Evolutionary conservation across 352 stramenopile species (phyloP), one percentile per base, ranked within the genome.

Genomic region (Phytophthora quininea): DNA sequence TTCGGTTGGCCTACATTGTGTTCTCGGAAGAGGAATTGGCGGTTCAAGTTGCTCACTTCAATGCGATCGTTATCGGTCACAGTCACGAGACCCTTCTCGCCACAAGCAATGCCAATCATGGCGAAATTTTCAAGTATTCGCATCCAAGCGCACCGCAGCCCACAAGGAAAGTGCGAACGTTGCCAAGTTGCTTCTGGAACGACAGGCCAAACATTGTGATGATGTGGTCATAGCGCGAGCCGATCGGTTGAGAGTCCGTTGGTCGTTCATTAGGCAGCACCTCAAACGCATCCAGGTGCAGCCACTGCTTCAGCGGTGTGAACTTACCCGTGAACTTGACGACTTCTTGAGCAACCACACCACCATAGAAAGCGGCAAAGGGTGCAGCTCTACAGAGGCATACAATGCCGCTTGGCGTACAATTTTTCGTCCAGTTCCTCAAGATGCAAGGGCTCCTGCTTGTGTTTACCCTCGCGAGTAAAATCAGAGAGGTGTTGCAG

Each of bases 261-360:
- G 86, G 86, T 1, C 73, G 75, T 52, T 89, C 71, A 42, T 88
- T 79, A 12, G 86, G 88, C 4, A 95, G 69, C 24, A 94, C 82
- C 57, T 95, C 88, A 37, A 93, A 91, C 6, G 84, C 83, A 69
- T 96, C 88, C 63, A 93, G 76, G 63, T 96, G 86, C 40, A 96
- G 64, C 86, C 86, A 96, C 53, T 96, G 88, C 64, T 93, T 91
- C 47, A 96, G 46, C 7, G 88, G 86, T 9, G 87, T 91, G 43
- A 94, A 96, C 54, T 96, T 96, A 53, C 88, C 88, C 42, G 88
- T 95, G 52, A 94, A 94, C 66, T 95, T 95, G 53, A 95, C 88
- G n/a, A 95, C 80, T 75, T 95, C 88, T 54, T 95, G 88, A 7
- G 88, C 88, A 59, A 95, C 64, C 40, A 95, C 78, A 40, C 88